A percentile compares a stretch with the other conserved stretches of the same genome.
Evolutionary conservation across 1,284 basidiomycete species (phyloP).

Genomic region (Cystobasidium pallidum): DNA sequence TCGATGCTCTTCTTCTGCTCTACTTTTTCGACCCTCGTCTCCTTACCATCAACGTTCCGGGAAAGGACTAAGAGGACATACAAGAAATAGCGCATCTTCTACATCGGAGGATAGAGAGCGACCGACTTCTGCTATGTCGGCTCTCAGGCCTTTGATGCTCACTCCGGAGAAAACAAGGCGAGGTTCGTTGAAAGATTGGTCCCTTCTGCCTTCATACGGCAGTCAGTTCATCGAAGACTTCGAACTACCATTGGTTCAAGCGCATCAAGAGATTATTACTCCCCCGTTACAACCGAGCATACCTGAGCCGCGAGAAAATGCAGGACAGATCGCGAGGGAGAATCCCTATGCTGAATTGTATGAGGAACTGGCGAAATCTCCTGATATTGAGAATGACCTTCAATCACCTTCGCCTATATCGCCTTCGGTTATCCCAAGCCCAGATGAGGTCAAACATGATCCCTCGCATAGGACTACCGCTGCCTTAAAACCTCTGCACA

Average conservation of each 20-base stretch:
- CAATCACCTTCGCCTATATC: not conserved
- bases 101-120: conserved; percentile 9
- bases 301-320: not conserved
- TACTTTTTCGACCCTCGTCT: not conserved
- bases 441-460: not conserved
- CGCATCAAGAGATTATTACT: not conserved
- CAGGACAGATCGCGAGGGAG: not conserved
- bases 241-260: conserved; percentile 1
- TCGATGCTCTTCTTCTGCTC: not conserved
- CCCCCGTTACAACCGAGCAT: not conserved
- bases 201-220: not conserved
- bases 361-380: conserved; percentile 20
- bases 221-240: conserved; percentile 3
- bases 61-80: not conserved
- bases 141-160: conserved; percentile 21
- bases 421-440: no score
- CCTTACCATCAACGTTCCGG: not conserved
- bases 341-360: conserved; percentile 18
- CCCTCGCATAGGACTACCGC: not conserved
- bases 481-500: not conserved
- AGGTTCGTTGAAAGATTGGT: conserved; percentile 29
- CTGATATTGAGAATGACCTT: not conserved
- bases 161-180: conserved; percentile 31
- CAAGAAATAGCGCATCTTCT: not conserved
- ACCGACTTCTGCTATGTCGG: conserved; percentile 4